Evolutionary conservation across 2,329 filamentous ascomycete species (phyloP).

Genomic region (Clarireedia monteithiana): DNA sequence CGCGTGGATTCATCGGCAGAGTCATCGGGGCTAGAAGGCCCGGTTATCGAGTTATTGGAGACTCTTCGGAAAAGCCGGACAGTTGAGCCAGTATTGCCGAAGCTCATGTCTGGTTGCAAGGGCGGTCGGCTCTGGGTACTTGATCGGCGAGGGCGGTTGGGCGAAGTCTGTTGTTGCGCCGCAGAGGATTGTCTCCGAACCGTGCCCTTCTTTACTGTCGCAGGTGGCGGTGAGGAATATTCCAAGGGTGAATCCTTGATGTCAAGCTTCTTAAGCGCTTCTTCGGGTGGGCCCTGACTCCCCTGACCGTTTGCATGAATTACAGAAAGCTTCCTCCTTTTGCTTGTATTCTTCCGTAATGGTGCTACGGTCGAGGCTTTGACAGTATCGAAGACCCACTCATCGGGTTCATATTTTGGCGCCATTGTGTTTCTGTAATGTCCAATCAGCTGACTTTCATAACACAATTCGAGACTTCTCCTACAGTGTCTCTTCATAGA

Average conservation of each 20-base stretch:
- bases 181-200: slow-evolving; percentile 34
- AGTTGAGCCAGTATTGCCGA: slow-evolving; percentile 87
- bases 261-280: slow-evolving; percentile 52
- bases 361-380: slow-evolving; percentile 52
- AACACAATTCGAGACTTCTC: slow-evolving; percentile 15
- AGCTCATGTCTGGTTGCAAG: slow-evolving; percentile 81
- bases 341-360: slow-evolving; percentile 44
- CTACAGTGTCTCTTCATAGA: slow-evolving; percentile 87
- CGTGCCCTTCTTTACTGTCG: slow-evolving; percentile 55
- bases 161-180: slow-evolving; percentile 24
- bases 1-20: slow-evolving; percentile 22
- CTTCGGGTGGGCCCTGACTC: slow-evolving; percentile 37
- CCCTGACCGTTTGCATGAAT: slow-evolving; percentile 38
- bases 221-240: slow-evolving; percentile 43
- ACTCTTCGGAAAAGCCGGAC: slow-evolving; percentile 87
- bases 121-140: slow-evolving; percentile 53
- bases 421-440: slow-evolving; percentile 53
- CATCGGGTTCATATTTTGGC: slow-evolving; percentile 63
- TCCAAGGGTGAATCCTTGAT: slow-evolving; percentile 54
- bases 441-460: background rate
- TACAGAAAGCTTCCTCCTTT: slow-evolving; percentile 48
- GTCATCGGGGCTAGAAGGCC: slow-evolving; percentile 19
- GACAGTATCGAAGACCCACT: slow-evolving; percentile 94
- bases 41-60: slow-evolving; percentile 50
- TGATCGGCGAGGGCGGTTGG: slow-evolving; percentile 23